Percentiles rank a stretch among this genome's conserved stretches.
Evolutionary conservation across 179 eudicot species (phyloP).

Genomic region (Dionaea muscipula): DNA sequence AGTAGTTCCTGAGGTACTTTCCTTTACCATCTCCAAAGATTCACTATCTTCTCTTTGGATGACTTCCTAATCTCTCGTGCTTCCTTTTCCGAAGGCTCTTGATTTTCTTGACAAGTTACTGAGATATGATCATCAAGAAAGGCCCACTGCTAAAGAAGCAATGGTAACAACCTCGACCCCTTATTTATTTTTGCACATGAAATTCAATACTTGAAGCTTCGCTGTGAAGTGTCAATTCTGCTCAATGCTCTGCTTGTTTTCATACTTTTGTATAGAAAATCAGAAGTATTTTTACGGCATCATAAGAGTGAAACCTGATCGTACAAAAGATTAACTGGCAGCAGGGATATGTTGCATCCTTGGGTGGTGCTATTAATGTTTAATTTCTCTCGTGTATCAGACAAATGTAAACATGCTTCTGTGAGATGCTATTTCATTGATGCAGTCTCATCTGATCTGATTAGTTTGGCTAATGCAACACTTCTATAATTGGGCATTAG

Average conservation of each 20-base stretch:
- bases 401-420: too few species aligned
- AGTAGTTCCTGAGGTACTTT: slow-evolving; percentile 78
- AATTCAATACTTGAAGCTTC: neutral
- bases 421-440: too few species aligned
- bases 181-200: neutral
- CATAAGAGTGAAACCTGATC: too few species aligned
- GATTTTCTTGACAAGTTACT: slow-evolving; percentile 87
- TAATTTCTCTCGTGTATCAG: too few species aligned
- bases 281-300: too few species aligned
- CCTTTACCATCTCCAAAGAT: neutral
- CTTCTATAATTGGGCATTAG: too few species aligned
- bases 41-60: neutral
- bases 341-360: too few species aligned
- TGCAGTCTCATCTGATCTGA: too few species aligned
- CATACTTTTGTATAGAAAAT: neutral
- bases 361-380: too few species aligned
- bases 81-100: slow-evolving; percentile 39
- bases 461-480: too few species aligned
- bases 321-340: too few species aligned
- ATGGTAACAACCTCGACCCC: slow-evolving; percentile 37
- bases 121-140: slow-evolving; percentile 85
- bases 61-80: neutral
- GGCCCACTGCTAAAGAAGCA: slow-evolving; percentile 96
- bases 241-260: slow-evolving; percentile 1
- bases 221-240: neutral